These are phyloP conservation scores for Sugiyamaella castrensis DNA, from an alignment of 1,139 yeast species.

Conservation along the genomic window DNA sequence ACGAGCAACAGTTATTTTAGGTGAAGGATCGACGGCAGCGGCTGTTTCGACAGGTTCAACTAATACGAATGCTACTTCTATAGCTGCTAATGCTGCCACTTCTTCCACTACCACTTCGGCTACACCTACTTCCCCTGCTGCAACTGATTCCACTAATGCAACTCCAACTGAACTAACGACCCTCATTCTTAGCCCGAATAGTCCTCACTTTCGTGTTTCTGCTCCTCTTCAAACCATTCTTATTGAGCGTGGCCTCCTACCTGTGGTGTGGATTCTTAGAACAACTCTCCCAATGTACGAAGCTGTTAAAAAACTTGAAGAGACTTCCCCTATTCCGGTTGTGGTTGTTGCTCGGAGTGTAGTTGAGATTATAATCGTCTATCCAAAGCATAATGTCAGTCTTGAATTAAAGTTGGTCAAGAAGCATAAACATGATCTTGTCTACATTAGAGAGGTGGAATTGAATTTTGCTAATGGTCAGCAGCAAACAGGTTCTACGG, in stretches of 20 bases:
- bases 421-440: constrained; percentile 12
- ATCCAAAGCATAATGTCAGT: constrained; percentile 12
- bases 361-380: constrained; percentile 19
- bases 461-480: background rate
- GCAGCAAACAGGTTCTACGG: background rate
- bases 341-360: constrained; percentile 18
- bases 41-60: background rate
- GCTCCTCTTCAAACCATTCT: constrained; percentile 28
- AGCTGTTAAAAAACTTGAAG: constrained; percentile 24
- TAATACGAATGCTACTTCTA: background rate
- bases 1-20: constrained; percentile 23
- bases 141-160: background rate
- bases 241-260: constrained; percentile 27
- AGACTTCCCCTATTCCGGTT: constrained; percentile 10
- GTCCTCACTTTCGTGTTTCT: constrained; percentile 29
- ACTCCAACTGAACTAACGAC: background rate
- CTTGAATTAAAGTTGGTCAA: constrained; percentile 14
- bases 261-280: constrained; percentile 32
- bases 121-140: background rate
- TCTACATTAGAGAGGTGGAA: constrained; percentile 16
- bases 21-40: background rate
- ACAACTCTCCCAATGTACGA: constrained; percentile 30
- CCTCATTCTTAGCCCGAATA: constrained; percentile 8
- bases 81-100: background rate
- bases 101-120: background rate